Base-by-base conservation (phyloP, 768 basidiomycete species). In the Grammothele lineata region DNA sequence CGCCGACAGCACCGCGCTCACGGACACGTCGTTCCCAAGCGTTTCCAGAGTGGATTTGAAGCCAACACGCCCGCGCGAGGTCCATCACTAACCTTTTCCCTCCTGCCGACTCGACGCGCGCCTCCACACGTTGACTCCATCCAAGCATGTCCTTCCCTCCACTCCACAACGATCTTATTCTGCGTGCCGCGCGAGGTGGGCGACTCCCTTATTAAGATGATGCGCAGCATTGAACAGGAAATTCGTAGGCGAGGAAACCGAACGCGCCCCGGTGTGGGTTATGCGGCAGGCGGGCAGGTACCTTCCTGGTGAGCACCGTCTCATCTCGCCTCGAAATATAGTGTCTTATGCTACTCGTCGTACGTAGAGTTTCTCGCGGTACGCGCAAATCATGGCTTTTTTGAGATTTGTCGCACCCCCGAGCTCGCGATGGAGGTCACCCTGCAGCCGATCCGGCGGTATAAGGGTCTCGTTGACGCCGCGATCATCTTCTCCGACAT, bases 401-500 rank as follows among this genome's bases (percentile, higher is more conserved):
- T 99, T 65, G 87, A 94, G 62, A 76, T 98, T 51, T 98, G 96
- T 65, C 84, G 90, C 57, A 87, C 90, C 0, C 95, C 96, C n/a
- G 74, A 73, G 10, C 79, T 98, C 44, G 94, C 95, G 18, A 85
- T 77, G 33, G 81, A 92, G 62, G 73, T 99, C 59, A 98, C 96
- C 12, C 67, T 97, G 17, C 96, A 98, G 65, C 96, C 96, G 41
- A 91, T 98, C 59, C 80, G 85, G 40, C 83, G 92, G 37, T 98
- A 88, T 68, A 64, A 80, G 2, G 90, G 85, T 37, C 77, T 94
- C 27, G 66, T 99, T 58, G 96, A 98, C 67, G 95, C 95, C 9
- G 80, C 92, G 45, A 98, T 98, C 70, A 97, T 98, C 67, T 99
- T 99, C 74, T 89, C 84, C 57, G 96, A 98, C 64, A 99, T 98